Percentiles rank a stretch among this genome's conserved stretches.
phyloP scores from a whole-genome alignment of 2,329 filamentous ascomycete species.

The Didymella exigua region DNA sequence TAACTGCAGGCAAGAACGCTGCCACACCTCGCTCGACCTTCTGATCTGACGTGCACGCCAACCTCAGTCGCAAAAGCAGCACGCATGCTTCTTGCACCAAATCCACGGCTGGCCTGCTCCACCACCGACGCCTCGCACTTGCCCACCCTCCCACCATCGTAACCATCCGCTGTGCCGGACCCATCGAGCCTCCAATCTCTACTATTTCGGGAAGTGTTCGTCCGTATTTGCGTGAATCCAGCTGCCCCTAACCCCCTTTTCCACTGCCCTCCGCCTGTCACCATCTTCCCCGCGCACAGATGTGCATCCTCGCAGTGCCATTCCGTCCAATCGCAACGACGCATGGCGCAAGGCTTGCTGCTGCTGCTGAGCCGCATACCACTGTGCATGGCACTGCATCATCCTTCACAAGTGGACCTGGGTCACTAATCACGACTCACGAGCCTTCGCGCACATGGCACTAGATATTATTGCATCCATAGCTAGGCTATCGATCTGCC shows the following conservation, averaged over 20 bases:
- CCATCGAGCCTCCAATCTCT: background rate
- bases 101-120: background rate
- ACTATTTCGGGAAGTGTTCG: constrained; percentile 14
- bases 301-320: background rate
- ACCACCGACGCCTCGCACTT: constrained; percentile 10
- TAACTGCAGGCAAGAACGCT: background rate
- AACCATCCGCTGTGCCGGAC: constrained; percentile 6
- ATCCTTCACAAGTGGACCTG: background rate
- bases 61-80: constrained; percentile 8
- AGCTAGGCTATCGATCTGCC: constrained; percentile 1
- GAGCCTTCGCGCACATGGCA: background rate
- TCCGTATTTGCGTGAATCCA: constrained; percentile 6
- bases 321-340: background rate
- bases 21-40: background rate
- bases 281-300: constrained; percentile 11
- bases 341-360: background rate
- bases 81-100: background rate
- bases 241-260: constrained; percentile 12
- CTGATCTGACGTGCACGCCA: background rate
- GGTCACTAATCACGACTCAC: background rate
- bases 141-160: constrained; percentile 6
- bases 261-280: constrained; percentile 3
- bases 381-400: background rate
- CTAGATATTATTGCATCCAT: constrained; percentile 2
- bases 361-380: background rate